phyloP scores from a whole-genome alignment of 2,329 filamentous ascomycete genomes.

The Bretziella fagacearum region DNA sequence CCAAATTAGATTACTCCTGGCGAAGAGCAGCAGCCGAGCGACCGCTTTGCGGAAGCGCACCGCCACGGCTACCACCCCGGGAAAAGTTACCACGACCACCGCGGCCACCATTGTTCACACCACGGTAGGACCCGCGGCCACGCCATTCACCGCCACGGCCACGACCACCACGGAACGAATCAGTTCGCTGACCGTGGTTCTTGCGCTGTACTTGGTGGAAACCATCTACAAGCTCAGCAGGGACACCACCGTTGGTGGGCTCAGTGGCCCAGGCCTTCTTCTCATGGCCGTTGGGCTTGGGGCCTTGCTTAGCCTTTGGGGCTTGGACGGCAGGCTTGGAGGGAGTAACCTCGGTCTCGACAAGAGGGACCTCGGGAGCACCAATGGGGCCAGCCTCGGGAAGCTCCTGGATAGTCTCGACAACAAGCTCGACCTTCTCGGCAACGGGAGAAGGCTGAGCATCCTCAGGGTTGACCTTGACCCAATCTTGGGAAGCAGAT shows the following conservation, averaged over 20 bases:
- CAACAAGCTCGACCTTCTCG: conserved; percentile 24
- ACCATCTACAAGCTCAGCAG: conserved; percentile 31
- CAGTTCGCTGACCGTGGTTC: conserved; percentile 13
- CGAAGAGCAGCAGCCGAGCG: conserved; percentile 20
- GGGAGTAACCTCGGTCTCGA: conserved; percentile 38
- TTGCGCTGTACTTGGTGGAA: conserved; percentile 56
- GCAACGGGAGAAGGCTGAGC: conserved; percentile 17
- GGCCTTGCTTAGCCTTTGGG: conserved; percentile 22
- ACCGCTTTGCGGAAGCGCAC: conserved; percentile 20
- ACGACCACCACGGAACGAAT: conserved; percentile 25
- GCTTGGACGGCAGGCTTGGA: conserved; percentile 30
- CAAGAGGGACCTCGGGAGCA: conserved; percentile 30
- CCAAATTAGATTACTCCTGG: conserved; percentile 2
- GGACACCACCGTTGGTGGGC: conserved; percentile 25
- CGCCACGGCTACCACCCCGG: conserved; percentile 26
- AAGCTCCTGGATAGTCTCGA: conserved; percentile 41
- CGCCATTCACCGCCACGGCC: conserved; percentile 32
- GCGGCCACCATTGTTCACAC: conserved; percentile 34
- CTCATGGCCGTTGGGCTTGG: not conserved
- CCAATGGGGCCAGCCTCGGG: conserved; percentile 19
- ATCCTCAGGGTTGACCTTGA: conserved; percentile 14
- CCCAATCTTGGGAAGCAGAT: conserved; percentile 8
- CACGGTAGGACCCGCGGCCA: conserved; percentile 25
- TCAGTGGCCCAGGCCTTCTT: conserved; percentile 21
- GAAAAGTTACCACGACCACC: conserved; percentile 33